Conservation (phyloP, 108 stramenopile genomes). For the Nitzschia sp. region DNA sequence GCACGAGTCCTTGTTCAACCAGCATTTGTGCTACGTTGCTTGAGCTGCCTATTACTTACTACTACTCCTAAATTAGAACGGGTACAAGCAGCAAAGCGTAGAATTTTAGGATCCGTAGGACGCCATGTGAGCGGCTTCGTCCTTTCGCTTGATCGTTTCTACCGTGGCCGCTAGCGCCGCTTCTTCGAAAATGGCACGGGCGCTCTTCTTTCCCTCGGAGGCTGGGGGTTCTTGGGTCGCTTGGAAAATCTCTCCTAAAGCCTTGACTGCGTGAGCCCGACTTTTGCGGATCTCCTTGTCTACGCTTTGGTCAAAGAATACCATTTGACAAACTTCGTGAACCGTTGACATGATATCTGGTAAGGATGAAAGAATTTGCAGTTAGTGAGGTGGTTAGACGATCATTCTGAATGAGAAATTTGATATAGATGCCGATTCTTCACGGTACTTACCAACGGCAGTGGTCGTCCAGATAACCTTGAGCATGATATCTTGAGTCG, state of each 20-base stretch:
- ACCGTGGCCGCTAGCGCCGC: conserved; percentile 80
- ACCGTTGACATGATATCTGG: conserved; percentile 69
- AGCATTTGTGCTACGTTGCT: too few relatives aligned
- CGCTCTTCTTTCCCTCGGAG: conserved; percentile 41
- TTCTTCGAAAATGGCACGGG: conserved; percentile 67
- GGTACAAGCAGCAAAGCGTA: too few relatives aligned
- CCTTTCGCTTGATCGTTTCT: conserved; percentile 83
- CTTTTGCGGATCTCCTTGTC: conserved; percentile 53
- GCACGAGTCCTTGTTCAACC: too few relatives aligned
- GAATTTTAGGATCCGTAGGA: conserved; percentile 10
- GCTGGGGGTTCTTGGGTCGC: conserved; percentile 36
- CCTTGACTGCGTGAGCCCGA: conserved; percentile 60
- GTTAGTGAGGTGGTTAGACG: not conserved
- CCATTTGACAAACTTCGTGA: conserved; percentile 67
- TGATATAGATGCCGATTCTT: not conserved
- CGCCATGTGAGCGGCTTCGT: conserved; percentile 49
- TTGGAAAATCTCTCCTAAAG: conserved; percentile 67
- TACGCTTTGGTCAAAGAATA: conserved; percentile 69
- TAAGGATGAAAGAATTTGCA: not conserved
- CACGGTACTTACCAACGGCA: conserved; percentile 34
- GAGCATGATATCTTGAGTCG: conserved; percentile 41
- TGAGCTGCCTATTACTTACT: too few relatives aligned
- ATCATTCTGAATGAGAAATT: not conserved
- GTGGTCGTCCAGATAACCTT: conserved; percentile 70
- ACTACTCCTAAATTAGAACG: too few relatives aligned